Conservation (phyloP, 352 stramenopile species). For the Globisporangium carolinianum region DNA sequence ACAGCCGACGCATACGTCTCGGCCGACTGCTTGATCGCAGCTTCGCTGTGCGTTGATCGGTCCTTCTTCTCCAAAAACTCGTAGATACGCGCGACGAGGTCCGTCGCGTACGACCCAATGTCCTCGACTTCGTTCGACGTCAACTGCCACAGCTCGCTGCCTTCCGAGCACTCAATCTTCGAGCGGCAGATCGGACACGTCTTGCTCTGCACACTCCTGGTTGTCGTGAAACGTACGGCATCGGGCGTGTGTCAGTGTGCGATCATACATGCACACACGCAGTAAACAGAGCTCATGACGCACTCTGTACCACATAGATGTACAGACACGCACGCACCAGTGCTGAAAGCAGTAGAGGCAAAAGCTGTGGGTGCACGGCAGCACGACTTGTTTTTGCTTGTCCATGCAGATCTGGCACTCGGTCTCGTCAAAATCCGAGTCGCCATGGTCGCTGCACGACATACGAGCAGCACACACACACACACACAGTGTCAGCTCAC, state of each 20-base stretch:
- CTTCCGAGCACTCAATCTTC: constrained; percentile 69
- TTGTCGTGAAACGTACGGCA: neutral
- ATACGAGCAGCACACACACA: neutral
- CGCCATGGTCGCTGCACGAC: constrained; percentile 13
- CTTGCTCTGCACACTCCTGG: constrained; percentile 63
- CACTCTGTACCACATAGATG: neutral
- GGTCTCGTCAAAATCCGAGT: constrained; percentile 62
- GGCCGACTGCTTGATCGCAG: constrained; percentile 37
- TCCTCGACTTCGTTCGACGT: constrained; percentile 67
- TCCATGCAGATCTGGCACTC: constrained; percentile 86
- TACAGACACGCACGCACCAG: constrained; percentile 23
- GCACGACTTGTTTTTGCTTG: constrained; percentile 71
- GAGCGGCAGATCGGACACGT: constrained; percentile 73
- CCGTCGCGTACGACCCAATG: constrained; percentile 66
- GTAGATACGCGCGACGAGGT: constrained; percentile 71
- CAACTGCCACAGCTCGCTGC: constrained; percentile 68
- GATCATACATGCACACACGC: too few species aligned
- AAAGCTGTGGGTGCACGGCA: constrained; percentile 75
- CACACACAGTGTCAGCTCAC: neutral
- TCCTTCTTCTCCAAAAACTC: constrained; percentile 72
- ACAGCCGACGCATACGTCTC: constrained; percentile 38
- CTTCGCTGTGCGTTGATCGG: constrained; percentile 28
- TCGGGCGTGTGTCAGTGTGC: neutral
- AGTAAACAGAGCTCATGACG: neutral
- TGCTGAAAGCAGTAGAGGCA: constrained; percentile 74